phyloP scores from a whole-genome alignment of 2,329 filamentous ascomycete species.

The Clarireedia monteithiana region DNA sequence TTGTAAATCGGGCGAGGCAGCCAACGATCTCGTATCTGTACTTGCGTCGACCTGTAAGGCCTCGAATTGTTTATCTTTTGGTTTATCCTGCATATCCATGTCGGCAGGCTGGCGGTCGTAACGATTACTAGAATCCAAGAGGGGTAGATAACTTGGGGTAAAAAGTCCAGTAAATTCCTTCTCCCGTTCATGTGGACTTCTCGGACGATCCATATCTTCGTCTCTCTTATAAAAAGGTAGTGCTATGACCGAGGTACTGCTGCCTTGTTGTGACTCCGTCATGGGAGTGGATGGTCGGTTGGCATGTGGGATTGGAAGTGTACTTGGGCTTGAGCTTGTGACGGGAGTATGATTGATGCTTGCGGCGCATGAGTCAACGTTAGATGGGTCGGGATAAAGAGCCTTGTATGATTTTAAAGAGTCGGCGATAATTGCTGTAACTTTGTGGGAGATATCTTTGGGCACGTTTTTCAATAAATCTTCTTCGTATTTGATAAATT shows the following conservation, averaged over 20 bases:
- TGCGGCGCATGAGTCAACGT: constrained; percentile 20
- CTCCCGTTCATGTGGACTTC: constrained; percentile 47
- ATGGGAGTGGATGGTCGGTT: neutral
- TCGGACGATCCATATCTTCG: constrained; percentile 28
- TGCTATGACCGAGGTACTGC: neutral
- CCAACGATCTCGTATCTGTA: constrained; percentile 19
- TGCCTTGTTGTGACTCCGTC: neutral
- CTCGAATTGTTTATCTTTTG: constrained; percentile 17
- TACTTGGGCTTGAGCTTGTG: neutral
- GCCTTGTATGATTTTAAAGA: constrained; percentile 19
- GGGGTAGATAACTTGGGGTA: constrained; percentile 53
- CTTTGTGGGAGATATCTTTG: constrained; percentile 38
- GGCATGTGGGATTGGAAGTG: constrained; percentile 1
- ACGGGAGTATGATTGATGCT: constrained; percentile 13
- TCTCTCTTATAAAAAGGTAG: neutral
- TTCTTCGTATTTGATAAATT: constrained; percentile 48
- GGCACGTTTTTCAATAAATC: constrained; percentile 41
- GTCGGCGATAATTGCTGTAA: constrained; percentile 35
- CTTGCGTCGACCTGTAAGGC: constrained; percentile 18
- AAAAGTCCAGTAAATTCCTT: constrained; percentile 55
- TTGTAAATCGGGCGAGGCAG: constrained; percentile 16
- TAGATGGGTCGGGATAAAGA: constrained; percentile 19
- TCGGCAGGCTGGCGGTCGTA: constrained; percentile 11
- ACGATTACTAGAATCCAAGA: constrained; percentile 41
- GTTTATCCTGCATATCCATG: constrained; percentile 6